These are phyloP conservation scores for Calycina herbarum DNA, from an alignment of 2,329 filamentous ascomycete species.

Conservation along the genomic window DNA sequence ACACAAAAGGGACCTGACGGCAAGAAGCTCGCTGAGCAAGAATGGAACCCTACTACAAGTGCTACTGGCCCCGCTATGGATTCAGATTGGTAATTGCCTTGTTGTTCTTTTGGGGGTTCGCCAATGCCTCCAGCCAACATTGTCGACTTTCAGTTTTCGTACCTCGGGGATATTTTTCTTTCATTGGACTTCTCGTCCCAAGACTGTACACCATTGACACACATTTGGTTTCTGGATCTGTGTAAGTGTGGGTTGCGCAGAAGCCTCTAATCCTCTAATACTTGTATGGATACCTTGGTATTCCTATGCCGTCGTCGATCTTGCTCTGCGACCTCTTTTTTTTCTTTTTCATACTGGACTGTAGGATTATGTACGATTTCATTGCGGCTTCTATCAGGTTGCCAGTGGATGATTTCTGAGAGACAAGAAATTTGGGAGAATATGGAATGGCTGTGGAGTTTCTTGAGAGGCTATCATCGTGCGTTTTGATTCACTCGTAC, in stretches of 20 bases:
- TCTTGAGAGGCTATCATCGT: neutral
- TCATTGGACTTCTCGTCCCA: neutral
- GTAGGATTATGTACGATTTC: constrained; percentile 8
- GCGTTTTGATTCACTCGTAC: neutral
- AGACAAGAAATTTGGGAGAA: neutral
- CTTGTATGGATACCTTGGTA: constrained; percentile 6
- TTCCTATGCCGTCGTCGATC: constrained; percentile 2
- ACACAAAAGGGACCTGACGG: constrained; percentile 25
- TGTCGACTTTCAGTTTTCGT: neutral
- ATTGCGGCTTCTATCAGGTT: neutral
- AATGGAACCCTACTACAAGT: constrained; percentile 24
- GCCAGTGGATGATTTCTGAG: neutral
- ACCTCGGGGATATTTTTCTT: neutral
- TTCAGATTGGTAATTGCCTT: constrained; percentile 23
- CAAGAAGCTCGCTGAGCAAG: constrained; percentile 24
- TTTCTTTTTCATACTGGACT: constrained; percentile 1
- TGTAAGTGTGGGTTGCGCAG: constrained; percentile 8
- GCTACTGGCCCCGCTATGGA: constrained; percentile 22
- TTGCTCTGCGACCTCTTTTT: neutral
- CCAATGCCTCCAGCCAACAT: neutral
- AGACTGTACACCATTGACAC: constrained; percentile 1
- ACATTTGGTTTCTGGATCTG: constrained; percentile 5
- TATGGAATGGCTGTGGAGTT: constrained; percentile 1
- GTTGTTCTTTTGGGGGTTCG: neutral
- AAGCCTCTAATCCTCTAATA: constrained; percentile 1